phyloP scores from a whole-genome alignment of 176 grass and related monocot genomes.

The Oryza punctata region DNA sequence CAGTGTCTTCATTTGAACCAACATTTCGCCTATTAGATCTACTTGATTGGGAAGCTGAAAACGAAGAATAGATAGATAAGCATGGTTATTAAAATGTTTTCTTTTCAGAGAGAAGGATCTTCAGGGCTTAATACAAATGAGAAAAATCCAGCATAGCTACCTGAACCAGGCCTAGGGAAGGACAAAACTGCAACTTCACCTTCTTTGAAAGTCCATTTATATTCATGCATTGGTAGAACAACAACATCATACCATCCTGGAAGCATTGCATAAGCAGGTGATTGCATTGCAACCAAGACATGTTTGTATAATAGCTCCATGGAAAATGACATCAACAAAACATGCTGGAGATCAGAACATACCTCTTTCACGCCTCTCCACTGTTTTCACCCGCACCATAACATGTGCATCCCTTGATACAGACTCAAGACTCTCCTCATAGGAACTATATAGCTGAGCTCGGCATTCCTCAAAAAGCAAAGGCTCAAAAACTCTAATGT shows the following conservation, averaged over 20 bases:
- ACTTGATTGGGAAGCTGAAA: conserved; percentile 65
- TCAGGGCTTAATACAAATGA: conserved; percentile 21
- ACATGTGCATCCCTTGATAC: conserved; percentile 79
- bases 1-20: conserved; percentile 61
- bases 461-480: conserved; percentile 99
- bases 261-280: conserved; percentile 33
- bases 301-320: conserved; percentile 4
- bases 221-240: conserved; percentile 73
- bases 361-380: conserved; percentile 98
- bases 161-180: conserved; percentile 76
- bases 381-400: conserved; percentile 71
- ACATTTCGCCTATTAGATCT: conserved; percentile 61
- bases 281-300: conserved; percentile 21
- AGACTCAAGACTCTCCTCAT: conserved; percentile 85
- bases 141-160: conserved; percentile 36
- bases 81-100: not conserved
- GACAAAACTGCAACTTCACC: conserved; percentile 93
- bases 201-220: conserved; percentile 99
- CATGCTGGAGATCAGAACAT: not conserved
- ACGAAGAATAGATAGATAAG: conserved; percentile 31
- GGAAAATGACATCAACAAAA: not conserved
- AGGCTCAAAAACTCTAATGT: conserved; percentile 94
- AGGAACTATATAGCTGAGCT: conserved; percentile 92
- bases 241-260: conserved; percentile 97
- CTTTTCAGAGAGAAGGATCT: not conserved